Evolutionary conservation across 1,284 basidiomycete genomes (phyloP).

Genomic region (Trametes hirsuta): DNA sequence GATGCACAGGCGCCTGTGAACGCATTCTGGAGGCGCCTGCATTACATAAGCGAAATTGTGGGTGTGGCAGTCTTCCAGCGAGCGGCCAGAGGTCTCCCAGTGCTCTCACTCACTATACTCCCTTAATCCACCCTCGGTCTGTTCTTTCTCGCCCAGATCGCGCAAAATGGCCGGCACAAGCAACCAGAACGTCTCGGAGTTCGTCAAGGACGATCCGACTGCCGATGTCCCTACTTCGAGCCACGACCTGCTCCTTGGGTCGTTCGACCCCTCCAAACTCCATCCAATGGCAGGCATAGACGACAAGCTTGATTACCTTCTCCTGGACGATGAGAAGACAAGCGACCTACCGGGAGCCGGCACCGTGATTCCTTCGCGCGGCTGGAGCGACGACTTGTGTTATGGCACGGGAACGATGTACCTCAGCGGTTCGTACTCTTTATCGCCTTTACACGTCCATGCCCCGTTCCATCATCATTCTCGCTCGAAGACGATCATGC

Average conservation of each 20-base stretch:
- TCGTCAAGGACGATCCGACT: slow-evolving; percentile 42
- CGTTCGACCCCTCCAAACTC: slow-evolving; percentile 87
- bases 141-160: not conserved
- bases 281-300: slow-evolving; percentile 90
- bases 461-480: slow-evolving; percentile 31
- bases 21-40: not conserved
- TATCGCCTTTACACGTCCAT: slow-evolving; percentile 29
- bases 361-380: slow-evolving; percentile 89
- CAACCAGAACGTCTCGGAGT: slow-evolving; percentile 10
- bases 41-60: slow-evolving; percentile 21
- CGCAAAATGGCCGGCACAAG: slow-evolving; percentile 19
- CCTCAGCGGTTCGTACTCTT: slow-evolving; percentile 82
- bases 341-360: slow-evolving; percentile 83
- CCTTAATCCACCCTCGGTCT: not conserved
- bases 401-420: slow-evolving; percentile 99
- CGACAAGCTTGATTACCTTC: slow-evolving; percentile 89
- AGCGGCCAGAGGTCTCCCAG: slow-evolving; percentile 11
- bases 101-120: slow-evolving; percentile 22
- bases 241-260: slow-evolving; percentile 79
- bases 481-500: slow-evolving; percentile 23
- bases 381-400: slow-evolving; percentile 99
- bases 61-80: slow-evolving; percentile 13
- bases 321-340: slow-evolving; percentile 93
- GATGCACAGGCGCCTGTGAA: too few species aligned
- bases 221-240: slow-evolving; percentile 58